phyloP scores from a whole-genome alignment of 305 asterid species.

The Vinca major region DNA sequence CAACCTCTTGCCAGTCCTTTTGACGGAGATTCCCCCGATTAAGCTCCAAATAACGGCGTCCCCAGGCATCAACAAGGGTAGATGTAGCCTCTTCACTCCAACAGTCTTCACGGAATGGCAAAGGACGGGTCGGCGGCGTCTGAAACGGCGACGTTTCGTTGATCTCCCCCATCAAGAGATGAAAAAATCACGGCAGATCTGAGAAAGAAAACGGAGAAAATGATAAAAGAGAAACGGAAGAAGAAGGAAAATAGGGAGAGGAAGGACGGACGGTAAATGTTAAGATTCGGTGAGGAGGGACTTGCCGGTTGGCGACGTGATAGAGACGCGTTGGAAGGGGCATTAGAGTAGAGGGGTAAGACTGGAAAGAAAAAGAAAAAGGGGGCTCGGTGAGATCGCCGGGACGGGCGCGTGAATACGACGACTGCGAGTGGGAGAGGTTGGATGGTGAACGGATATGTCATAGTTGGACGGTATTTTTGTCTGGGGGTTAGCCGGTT shows the following conservation, averaged over 20 bases:
- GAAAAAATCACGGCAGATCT: neutral
- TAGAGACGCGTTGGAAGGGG: too few relatives aligned
- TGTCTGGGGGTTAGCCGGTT: too few relatives aligned
- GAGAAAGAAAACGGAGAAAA: neutral
- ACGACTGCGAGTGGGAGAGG: too few relatives aligned
- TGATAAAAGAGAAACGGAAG: too few relatives aligned
- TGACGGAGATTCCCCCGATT: slow-evolving; percentile 86
- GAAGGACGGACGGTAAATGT: neutral
- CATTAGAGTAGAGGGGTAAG: too few relatives aligned
- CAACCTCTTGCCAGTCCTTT: slow-evolving; percentile 92
- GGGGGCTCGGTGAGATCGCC: too few relatives aligned
- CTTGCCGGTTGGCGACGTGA: too few relatives aligned
- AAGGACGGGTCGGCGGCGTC: slow-evolving; percentile 46
- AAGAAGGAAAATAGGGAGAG: neutral
- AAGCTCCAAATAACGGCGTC: slow-evolving; percentile 63
- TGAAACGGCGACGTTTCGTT: slow-evolving; percentile 36
- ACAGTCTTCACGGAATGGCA: slow-evolving; percentile 82
- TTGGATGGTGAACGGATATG: too few relatives aligned
- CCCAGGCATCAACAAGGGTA: slow-evolving; percentile 87
- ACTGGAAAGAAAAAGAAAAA: too few relatives aligned
- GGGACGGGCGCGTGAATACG: too few relatives aligned
- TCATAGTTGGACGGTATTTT: too few relatives aligned
- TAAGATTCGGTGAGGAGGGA: too few relatives aligned
- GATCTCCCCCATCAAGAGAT: slow-evolving; percentile 52
- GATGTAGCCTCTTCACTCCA: slow-evolving; percentile 86